Evolutionary conservation across 148 eudicot species (phyloP).

Genomic region (Selenicereus undatus): DNA sequence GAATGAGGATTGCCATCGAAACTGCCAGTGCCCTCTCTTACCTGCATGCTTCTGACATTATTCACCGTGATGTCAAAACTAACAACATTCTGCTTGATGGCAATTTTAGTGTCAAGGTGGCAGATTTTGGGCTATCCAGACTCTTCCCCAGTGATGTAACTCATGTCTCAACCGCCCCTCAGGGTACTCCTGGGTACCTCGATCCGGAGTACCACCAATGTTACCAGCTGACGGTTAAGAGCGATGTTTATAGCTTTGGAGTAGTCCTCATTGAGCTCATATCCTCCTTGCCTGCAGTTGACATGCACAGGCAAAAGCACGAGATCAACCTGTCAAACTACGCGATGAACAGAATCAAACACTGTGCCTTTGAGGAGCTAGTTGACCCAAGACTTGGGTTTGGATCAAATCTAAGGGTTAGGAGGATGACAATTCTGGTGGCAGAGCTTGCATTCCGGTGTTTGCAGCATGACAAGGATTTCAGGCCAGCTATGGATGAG

Average conservation of each 20-base stretch:
- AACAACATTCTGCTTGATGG: slow-evolving; percentile 25
- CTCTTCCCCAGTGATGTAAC: slow-evolving; percentile 42
- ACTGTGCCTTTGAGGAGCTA: slow-evolving; percentile 27
- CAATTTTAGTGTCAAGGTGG: slow-evolving; percentile 51
- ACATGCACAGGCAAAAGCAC: slow-evolving; percentile 31
- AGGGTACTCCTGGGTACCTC: slow-evolving; percentile 60
- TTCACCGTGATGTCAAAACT: slow-evolving; percentile 15
- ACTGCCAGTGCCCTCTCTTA: slow-evolving; percentile 28
- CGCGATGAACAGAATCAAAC: slow-evolving; percentile 29
- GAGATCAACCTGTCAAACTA: slow-evolving; percentile 49
- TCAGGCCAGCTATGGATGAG: slow-evolving; percentile 52
- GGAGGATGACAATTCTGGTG: slow-evolving; percentile 8
- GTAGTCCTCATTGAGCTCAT: slow-evolving; percentile 58
- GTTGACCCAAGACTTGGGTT: slow-evolving; percentile 41
- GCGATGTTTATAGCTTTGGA: slow-evolving; percentile 63
- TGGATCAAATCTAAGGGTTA: slow-evolving; percentile 20
- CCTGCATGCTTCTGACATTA: slow-evolving; percentile 12
- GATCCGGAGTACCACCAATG: slow-evolving; percentile 56
- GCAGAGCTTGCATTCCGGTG: slow-evolving; percentile 48
- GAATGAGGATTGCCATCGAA: slow-evolving; percentile 49
- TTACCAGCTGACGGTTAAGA: slow-evolving; percentile 49
- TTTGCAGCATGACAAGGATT: slow-evolving; percentile 40
- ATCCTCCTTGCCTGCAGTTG: slow-evolving; percentile 53
- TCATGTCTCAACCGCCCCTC: slow-evolving; percentile 57
- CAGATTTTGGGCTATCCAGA: slow-evolving; percentile 65